phyloP scores from a whole-genome alignment of 192 early-diverging fungal genomes.

The Kappamyces sp. region DNA sequence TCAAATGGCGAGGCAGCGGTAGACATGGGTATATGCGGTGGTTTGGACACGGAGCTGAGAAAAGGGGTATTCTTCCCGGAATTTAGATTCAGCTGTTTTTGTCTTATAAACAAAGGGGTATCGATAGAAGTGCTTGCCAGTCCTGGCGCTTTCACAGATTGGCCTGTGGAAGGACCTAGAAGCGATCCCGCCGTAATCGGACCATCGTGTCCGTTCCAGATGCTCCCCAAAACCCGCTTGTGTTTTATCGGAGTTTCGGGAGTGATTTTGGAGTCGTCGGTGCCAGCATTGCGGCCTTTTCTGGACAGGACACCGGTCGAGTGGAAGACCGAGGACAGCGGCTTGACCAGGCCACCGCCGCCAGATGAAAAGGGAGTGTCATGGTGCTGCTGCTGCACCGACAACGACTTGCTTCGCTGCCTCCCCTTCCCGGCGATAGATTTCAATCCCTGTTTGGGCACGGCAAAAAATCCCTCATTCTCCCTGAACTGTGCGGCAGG shows the following conservation, averaged over 20 bases:
- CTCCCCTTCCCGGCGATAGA: too few relatives aligned
- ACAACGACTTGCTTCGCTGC: too few relatives aligned
- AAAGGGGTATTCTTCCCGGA: neutral
- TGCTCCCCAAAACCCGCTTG: neutral
- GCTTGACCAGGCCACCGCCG: constrained; percentile 23
- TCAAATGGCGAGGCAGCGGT: constrained; percentile 10
- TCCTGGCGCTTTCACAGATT: constrained; percentile 15
- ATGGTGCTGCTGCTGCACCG: too few relatives aligned
- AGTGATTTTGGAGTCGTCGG: constrained; percentile 15
- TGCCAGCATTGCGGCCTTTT: constrained; percentile 18
- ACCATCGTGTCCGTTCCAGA: neutral
- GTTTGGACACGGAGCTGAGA: neutral
- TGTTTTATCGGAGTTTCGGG: constrained; percentile 35
- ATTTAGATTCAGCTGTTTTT: neutral
- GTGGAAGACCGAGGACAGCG: constrained; percentile 32
- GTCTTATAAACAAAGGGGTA: neutral
- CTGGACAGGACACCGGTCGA: constrained; percentile 36
- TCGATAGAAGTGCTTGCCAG: neutral
- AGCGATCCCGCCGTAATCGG: neutral
- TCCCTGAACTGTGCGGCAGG: too few relatives aligned
- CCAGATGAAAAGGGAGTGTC: too few relatives aligned
- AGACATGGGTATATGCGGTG: constrained; percentile 6
- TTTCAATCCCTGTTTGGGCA: too few relatives aligned
- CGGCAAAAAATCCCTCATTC: too few relatives aligned
- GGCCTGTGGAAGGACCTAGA: neutral